phyloP scores from a whole-genome alignment of 1,284 basidiomycete species.

The Naganishia albida region DNA sequence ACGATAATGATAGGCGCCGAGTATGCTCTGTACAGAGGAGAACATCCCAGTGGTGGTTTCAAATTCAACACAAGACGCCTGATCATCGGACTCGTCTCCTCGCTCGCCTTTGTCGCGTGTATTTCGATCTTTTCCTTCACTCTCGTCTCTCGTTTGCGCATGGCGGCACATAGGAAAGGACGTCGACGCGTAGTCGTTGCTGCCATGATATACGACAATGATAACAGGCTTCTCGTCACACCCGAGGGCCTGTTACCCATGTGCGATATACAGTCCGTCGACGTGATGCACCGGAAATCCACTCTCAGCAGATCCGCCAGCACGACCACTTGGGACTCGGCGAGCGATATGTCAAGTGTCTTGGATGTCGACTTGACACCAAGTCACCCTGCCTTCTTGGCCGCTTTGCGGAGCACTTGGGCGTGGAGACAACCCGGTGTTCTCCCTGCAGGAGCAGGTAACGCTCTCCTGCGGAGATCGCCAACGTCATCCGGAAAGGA shows the following conservation, averaged over 20 bases:
- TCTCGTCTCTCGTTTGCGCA: slow-evolving; percentile 48
- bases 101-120: slow-evolving; percentile 54
- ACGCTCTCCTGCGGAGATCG: not conserved
- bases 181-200: slow-evolving; percentile 56
- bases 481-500: not conserved
- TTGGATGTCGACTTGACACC: slow-evolving; percentile 53
- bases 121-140: slow-evolving; percentile 52
- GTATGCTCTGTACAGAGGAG: slow-evolving; percentile 43
- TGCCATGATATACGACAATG: slow-evolving; percentile 53
- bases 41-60: slow-evolving; percentile 38
- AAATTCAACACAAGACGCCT: slow-evolving; percentile 42
- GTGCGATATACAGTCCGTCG: slow-evolving; percentile 52
- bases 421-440: slow-evolving; percentile 49
- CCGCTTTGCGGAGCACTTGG: slow-evolving; percentile 54
- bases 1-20: slow-evolving; percentile 30
- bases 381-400: slow-evolving; percentile 55
- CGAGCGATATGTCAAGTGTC: slow-evolving; percentile 38
- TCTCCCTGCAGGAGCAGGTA: slow-evolving; percentile 13
- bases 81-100: slow-evolving; percentile 54
- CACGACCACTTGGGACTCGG: slow-evolving; percentile 20
- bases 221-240: slow-evolving; percentile 53
- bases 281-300: slow-evolving; percentile 32
- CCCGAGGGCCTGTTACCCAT: slow-evolving; percentile 55
- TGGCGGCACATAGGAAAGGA: slow-evolving; percentile 42
- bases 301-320: slow-evolving; percentile 32